Evolutionary conservation across 352 stramenopile genomes (phyloP).

Genomic region (Blastocystis sp.): DNA sequence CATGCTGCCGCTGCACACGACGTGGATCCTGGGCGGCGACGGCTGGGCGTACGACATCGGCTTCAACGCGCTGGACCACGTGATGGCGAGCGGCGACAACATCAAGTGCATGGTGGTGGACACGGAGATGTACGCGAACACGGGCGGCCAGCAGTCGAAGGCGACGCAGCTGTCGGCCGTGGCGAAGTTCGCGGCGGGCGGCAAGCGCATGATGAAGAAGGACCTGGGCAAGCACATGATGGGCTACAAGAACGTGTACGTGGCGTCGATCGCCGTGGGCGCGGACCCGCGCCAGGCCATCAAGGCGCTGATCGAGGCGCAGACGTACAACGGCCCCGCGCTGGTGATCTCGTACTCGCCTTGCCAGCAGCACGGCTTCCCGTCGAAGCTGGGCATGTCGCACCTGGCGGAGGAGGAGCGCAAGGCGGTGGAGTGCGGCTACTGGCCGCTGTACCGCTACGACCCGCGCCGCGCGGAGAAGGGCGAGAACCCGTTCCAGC

Average conservation of each 20-base stretch:
- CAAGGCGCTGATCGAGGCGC: background rate
- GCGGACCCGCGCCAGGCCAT: constrained; percentile 30
- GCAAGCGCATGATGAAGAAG: constrained; percentile 62
- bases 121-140: constrained; percentile 76
- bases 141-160: constrained; percentile 63
- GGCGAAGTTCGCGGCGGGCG: constrained; percentile 60
- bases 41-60: constrained; percentile 77
- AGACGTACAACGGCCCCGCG: constrained; percentile 1
- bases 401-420: background rate
- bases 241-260: constrained; percentile 26
- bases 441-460: constrained; percentile 64
- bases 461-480: constrained; percentile 53
- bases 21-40: constrained; percentile 77
- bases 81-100: constrained; percentile 76
- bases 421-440: constrained; percentile 36
- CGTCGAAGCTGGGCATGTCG: constrained; percentile 59
- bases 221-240: constrained; percentile 26
- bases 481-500: constrained; percentile 64
- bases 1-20: constrained; percentile 75
- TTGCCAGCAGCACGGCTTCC: constrained; percentile 27
- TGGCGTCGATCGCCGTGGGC: constrained; percentile 8
- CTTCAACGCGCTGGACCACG: constrained; percentile 75
- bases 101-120: constrained; percentile 78
- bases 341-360: background rate
- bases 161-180: constrained; percentile 61